Base-by-base conservation (phyloP, 1,284 basidiomycete genomes). In the Puccinia horiana region DNA sequence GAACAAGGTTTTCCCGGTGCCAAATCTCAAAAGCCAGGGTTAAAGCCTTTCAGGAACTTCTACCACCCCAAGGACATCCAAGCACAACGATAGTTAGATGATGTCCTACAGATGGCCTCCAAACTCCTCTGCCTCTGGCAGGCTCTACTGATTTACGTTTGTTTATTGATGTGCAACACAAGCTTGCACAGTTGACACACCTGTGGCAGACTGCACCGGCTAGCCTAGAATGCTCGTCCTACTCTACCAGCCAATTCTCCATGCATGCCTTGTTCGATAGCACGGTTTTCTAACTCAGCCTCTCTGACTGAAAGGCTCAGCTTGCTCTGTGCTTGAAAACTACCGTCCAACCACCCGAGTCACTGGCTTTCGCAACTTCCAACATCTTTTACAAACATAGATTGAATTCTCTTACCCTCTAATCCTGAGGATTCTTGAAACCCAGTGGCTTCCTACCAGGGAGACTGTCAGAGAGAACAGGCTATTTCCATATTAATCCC, bases 371-470 rank as follows among this genome's bases (percentile, higher is more conserved):
- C 32, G n/a, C n/a, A n/a, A n/a, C n/a, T n/a, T n/a, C n/a, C n/a
- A n/a, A n/a, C n/a, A n/a, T n/a, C 8, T 14, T 29, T 29, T 61
- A 29, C 23, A 18, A 54, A n/a, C 11, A 18, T n/a, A 12, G 29
- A 61, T 56, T 26, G 16, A 61, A 32, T 61, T 61, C 26, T 61
- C 52, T 54, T 61, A 12, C 58, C 58, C 58, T 61, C 58, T 14
- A 61, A 61, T 61, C 29, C 58, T 61, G 58, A 35, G 58, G 11
- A 61, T 61, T 61, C 58, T 35, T 61, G 29, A 61, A 61, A 61
- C 58, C 5, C 58, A 61, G 58, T 61, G 58, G 16, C 58, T 61
- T 61, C 58, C 29, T 16, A 58, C 6, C 56, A 26, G 26, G 56
- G 56, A 32, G 26, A 58, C 58, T 35, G 58, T 61, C 58, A 61